These are phyloP conservation scores for Umbelopsis isabellina DNA, from an alignment of 192 early-diverging fungal species.

Conservation along the genomic window DNA sequence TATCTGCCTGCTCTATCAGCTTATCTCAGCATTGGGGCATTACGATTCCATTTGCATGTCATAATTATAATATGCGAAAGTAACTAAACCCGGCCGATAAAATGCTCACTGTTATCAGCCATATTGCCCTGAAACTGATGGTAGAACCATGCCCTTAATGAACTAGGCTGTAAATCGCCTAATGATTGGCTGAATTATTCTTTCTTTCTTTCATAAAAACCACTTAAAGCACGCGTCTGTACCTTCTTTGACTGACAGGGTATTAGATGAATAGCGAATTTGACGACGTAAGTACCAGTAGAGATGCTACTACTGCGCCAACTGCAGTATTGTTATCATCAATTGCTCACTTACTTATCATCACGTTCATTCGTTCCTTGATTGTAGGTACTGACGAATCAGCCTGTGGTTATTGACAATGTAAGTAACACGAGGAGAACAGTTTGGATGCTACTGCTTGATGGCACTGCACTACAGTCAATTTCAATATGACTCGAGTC, in stretches of 20 bases:
- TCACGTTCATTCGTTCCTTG: neutral
- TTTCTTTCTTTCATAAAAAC: neutral
- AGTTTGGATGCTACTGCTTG: neutral
- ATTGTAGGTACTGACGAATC: slow-evolving; percentile 84
- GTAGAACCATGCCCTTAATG: too few species aligned
- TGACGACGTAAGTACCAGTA: slow-evolving; percentile 11
- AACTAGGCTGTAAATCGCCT: neutral
- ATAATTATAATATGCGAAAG: neutral
- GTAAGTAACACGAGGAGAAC: slow-evolving; percentile 55
- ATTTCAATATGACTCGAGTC: neutral
- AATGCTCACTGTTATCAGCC: too few species aligned
- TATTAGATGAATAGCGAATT: slow-evolving; percentile 21
- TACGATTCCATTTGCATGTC: too few species aligned
- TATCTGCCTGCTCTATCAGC: too few species aligned
- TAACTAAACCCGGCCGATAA: too few species aligned
- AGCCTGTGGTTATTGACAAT: slow-evolving; percentile 99
- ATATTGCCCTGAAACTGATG: too few species aligned
- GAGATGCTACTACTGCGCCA: neutral
- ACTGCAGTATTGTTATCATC: neutral
- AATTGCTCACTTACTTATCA: neutral
- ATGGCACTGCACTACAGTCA: neutral
- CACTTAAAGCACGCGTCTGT: neutral
- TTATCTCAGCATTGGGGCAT: too few species aligned
- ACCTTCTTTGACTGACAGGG: slow-evolving; percentile 1
- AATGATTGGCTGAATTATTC: slow-evolving; percentile 1